Evolutionary conservation across 176 grass and related monocot genomes (phyloP).

Genomic region (Alopecurus myosuroides): DNA sequence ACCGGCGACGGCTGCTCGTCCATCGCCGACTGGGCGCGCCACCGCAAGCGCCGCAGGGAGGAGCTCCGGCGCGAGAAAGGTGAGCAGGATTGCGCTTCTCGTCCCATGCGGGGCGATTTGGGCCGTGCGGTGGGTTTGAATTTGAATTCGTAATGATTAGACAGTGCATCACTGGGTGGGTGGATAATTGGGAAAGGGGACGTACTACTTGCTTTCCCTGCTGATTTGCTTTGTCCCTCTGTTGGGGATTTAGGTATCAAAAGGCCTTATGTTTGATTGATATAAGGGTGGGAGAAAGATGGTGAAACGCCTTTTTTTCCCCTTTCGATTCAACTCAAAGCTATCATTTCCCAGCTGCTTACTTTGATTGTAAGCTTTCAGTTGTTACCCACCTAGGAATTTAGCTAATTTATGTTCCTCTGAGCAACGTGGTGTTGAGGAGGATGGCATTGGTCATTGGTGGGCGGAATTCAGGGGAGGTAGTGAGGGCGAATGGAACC

Average conservation of each 20-base stretch:
- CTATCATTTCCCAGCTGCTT: not conserved
- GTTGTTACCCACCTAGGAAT: not conserved
- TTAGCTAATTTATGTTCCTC: not conserved
- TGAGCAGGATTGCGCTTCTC: not conserved
- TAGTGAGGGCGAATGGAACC: not conserved
- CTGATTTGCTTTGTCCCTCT: conserved; percentile 11
- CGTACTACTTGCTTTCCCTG: not conserved
- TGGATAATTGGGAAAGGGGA: not conserved
- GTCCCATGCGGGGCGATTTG: not conserved
- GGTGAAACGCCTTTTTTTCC: not conserved
- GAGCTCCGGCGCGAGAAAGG: conserved; percentile 69
- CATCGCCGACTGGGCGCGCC: conserved; percentile 67
- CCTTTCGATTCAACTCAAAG: not conserved
- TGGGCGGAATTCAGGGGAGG: not conserved
- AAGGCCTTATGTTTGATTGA: conserved; percentile 22
- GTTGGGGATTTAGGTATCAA: conserved; percentile 26
- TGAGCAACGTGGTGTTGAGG: not conserved
- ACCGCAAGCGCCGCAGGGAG: conserved; percentile 66
- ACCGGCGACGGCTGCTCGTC: conserved; percentile 47
- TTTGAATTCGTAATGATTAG: not conserved
- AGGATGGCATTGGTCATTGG: not conserved
- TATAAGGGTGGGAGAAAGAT: not conserved
- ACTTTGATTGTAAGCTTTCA: not conserved
- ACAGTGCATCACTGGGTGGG: not conserved
- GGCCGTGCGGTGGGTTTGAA: not conserved